Evolutionary conservation across 202 grass and related monocot species (phyloP).

Genomic region (Bolboschoenoplectus hybrid): DNA sequence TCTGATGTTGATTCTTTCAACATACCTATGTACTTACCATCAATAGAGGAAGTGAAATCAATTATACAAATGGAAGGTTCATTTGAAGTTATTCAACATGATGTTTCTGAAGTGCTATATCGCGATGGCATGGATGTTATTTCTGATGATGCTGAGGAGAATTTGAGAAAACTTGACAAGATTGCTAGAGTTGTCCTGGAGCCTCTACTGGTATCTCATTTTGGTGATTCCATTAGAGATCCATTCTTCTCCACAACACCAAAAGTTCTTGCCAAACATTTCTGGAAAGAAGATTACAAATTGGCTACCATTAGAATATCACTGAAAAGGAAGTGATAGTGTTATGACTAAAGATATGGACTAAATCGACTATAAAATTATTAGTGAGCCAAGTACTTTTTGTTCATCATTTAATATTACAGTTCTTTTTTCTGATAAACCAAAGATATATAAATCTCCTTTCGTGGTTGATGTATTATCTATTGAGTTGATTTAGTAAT

Average conservation of each 20-base stretch:
- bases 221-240: constrained; percentile 17
- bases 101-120: background rate
- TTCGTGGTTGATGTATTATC: no score
- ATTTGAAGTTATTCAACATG: constrained; percentile 14
- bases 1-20: constrained; percentile 36
- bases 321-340: background rate
- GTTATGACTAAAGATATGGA: background rate
- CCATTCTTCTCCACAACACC: background rate
- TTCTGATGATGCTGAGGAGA: background rate
- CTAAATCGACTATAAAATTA: background rate
- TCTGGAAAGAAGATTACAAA: background rate
- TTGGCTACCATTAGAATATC: background rate
- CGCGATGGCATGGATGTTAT: background rate
- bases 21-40: constrained; percentile 10
- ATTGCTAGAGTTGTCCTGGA: background rate
- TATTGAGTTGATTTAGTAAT: no score
- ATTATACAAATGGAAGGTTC: constrained; percentile 19
- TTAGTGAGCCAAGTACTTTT: no score
- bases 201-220: constrained; percentile 12
- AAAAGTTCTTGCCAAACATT: background rate
- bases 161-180: no score
- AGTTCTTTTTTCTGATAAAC: no score
- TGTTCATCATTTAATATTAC: no score
- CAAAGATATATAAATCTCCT: no score
- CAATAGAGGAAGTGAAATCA: constrained; percentile 37